Evolutionary conservation across 768 basidiomycete species (phyloP).

Genomic region (Tephrocybe rancida): DNA sequence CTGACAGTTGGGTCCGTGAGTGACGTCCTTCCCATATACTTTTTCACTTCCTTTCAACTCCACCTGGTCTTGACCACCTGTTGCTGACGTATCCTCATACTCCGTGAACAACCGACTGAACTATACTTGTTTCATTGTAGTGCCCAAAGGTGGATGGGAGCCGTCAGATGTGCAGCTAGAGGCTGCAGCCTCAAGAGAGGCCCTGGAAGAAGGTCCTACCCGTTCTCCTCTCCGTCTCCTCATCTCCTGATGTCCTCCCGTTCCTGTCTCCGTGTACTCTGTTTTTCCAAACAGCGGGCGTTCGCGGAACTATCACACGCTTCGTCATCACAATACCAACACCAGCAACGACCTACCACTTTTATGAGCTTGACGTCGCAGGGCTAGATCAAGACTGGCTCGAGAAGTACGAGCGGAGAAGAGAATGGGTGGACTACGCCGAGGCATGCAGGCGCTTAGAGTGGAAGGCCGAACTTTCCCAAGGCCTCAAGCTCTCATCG

Average conservation of each 20-base stretch:
- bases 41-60: slow-evolving; percentile 7
- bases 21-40: slow-evolving; percentile 28
- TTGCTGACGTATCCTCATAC: slow-evolving; percentile 13
- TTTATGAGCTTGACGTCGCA: slow-evolving; percentile 86
- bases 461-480: slow-evolving; percentile 86
- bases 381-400: slow-evolving; percentile 80
- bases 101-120: slow-evolving; percentile 12
- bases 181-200: slow-evolving; percentile 89
- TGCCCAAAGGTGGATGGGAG: slow-evolving; percentile 95
- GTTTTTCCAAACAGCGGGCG: slow-evolving; percentile 66
- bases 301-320: slow-evolving; percentile 84
- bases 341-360: slow-evolving; percentile 83
- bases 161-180: slow-evolving; percentile 78
- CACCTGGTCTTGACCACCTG: not conserved
- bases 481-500: slow-evolving; percentile 73
- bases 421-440: slow-evolving; percentile 89
- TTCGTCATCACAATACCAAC: slow-evolving; percentile 83
- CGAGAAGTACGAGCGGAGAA: slow-evolving; percentile 74
- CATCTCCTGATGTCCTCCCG: slow-evolving; percentile 66
- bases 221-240: slow-evolving; percentile 74
- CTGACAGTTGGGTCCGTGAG: slow-evolving; percentile 88
- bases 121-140: slow-evolving; percentile 36
- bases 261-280: slow-evolving; percentile 25
- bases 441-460: slow-evolving; percentile 74
- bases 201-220: slow-evolving; percentile 95